Evolutionary conservation across 768 basidiomycete species (phyloP).

Genomic region (Pleurotus salmoneostramineus): DNA sequence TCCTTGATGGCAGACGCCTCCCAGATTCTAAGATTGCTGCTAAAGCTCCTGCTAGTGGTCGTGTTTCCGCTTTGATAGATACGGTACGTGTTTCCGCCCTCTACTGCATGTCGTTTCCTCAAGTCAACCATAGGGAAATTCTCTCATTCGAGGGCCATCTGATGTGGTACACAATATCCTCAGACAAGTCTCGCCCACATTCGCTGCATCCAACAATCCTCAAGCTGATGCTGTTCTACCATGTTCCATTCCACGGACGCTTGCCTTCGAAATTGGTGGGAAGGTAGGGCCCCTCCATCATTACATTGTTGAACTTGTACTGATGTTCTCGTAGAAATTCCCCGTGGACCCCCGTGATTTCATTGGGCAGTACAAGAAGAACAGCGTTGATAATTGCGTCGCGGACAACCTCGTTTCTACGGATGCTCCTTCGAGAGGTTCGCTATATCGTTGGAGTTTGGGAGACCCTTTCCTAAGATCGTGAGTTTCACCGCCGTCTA

Average conservation of each 20-base stretch:
- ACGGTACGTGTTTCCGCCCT: conserved; percentile 37
- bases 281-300: no score
- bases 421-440: conserved; percentile 50
- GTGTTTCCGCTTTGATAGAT: conserved; percentile 60
- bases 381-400: conserved; percentile 39
- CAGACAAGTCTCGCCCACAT: conserved; percentile 30
- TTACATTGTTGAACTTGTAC: no score
- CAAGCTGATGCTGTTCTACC: conserved; percentile 31
- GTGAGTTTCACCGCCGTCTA: conserved; percentile 32
- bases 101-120: not conserved
- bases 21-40: conserved; percentile 47
- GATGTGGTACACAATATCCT: conserved; percentile 58
- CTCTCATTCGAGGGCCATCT: conserved; percentile 63
- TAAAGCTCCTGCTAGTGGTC: conserved; percentile 23
- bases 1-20: conserved; percentile 53
- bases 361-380: conserved; percentile 32
- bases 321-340: no score
- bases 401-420: conserved; percentile 55
- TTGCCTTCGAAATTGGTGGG: conserved; percentile 65
- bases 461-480: conserved; percentile 71
- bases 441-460: conserved; percentile 67
- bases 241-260: conserved; percentile 50
- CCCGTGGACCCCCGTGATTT: conserved; percentile 73
- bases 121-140: conserved; percentile 50
- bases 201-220: conserved; percentile 15